Evolutionary conservation across 1,139 yeast species (phyloP), one percentile per base, ranked within the genome.

Genomic region (Yamadazyma taylorii): DNA sequence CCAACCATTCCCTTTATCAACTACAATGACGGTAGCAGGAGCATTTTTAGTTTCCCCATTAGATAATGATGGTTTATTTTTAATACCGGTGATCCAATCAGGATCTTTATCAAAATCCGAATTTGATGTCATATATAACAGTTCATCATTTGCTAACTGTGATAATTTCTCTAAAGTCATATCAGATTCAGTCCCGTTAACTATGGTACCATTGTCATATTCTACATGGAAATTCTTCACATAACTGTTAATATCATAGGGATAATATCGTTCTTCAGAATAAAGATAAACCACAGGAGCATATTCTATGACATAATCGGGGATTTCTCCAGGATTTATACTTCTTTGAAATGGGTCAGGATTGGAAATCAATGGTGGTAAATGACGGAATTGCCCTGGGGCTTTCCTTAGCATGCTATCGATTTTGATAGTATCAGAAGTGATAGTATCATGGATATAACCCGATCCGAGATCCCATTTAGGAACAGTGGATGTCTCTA

Each of bases 1-100:
- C 79, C 94, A 83, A 3, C 96, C 96, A 48, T 87, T 84, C 0
- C 96, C 97, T 55, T 89, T 89, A 56, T 90, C 97, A 0, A 86
- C 92, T 1, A 87, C 90, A 22, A 90, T 74, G 33, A 90, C 62
- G 0, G 83, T 73, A 0, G 95, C 90, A 0, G 97, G 96, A 0
- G 95, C 96, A 47, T 81, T 67, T 36, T 66, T 64, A 22, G 86
- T 80, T 38, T 73, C 75, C 0, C 97, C 97, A 28, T 81, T 78
- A 36, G 79, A 76, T 34, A 83, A 66, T 39, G 79, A 80, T 2
- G 97, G 97, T 37, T 72, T 63, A 52, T 84, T 84, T 30, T 66
- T 60, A 24, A 56, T 52, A 0, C 97, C 97, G 0, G 96, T 82
- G 39, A 90, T 70, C 96, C 96, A 90, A 16, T 79, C 82, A 0